Conservation (phyloP, 169 alveolate species). For the Toxoplasma gondii region DNA sequence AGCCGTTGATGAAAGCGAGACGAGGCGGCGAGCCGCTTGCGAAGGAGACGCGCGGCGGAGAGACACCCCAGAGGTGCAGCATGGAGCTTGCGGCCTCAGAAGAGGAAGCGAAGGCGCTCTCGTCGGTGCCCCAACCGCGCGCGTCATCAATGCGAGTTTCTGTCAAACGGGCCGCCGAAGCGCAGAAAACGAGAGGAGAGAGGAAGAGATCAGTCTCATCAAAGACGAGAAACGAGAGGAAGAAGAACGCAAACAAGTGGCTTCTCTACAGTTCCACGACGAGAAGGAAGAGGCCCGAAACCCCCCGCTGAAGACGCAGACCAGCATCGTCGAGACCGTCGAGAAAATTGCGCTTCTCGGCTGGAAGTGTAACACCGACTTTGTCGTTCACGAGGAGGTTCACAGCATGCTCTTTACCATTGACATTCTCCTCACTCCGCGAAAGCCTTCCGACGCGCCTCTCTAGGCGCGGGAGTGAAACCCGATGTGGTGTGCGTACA, state of each 20-base stretch:
- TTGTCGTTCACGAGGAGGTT: background rate
- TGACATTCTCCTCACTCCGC: conserved; percentile 21
- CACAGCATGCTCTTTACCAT: conserved; percentile 7
- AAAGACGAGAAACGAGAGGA: too few species aligned
- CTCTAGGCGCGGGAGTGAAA: too few species aligned
- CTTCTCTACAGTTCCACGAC: background rate
- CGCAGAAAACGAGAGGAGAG: background rate
- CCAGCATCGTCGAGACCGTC: background rate
- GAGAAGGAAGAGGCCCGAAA: conserved; percentile 17
- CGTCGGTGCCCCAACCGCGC: too few species aligned
- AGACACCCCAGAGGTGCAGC: background rate
- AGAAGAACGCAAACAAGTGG: background rate
- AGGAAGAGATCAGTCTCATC: too few species aligned
- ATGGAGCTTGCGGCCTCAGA: too few species aligned
- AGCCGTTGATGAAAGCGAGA: background rate
- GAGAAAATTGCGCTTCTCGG: background rate
- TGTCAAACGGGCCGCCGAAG: background rate
- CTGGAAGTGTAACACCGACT: background rate
- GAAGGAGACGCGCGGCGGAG: background rate
- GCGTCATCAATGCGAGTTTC: too few species aligned
- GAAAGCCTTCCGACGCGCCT: background rate
- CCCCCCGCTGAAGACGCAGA: conserved; percentile 20
- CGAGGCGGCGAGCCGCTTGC: background rate
- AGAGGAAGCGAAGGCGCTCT: too few species aligned
- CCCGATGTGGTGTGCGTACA: too few species aligned